phyloP scores from a whole-genome alignment of 345 rosid genomes.

The Brassica juncea region DNA sequence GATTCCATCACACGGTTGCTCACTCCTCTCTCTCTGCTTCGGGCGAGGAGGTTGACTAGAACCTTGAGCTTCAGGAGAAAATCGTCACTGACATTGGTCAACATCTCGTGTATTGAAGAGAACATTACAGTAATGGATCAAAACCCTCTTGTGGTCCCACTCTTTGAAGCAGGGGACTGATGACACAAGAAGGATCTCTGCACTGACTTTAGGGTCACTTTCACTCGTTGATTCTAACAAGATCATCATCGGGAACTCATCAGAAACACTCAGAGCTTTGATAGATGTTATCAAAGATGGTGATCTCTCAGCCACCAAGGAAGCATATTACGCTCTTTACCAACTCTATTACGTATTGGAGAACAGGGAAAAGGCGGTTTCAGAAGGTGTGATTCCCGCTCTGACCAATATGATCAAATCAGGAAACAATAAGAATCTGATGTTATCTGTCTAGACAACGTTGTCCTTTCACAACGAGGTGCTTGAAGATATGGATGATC shows the following conservation, averaged over 20 bases:
- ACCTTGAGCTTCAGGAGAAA: constrained; percentile 32
- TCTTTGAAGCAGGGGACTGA: constrained; percentile 42
- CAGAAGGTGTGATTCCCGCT: constrained; percentile 46
- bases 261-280: constrained; percentile 51
- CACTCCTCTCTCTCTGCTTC: constrained; percentile 41
- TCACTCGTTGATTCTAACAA: constrained; percentile 34
- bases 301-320: constrained; percentile 41
- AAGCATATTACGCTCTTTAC: constrained; percentile 46
- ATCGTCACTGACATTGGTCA: constrained; percentile 47
- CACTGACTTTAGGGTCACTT: constrained; percentile 51
- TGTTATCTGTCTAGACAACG: constrained; percentile 47
- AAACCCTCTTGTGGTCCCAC: constrained; percentile 44
- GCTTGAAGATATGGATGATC: constrained; percentile 42
- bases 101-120: constrained; percentile 45
- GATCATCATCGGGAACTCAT: constrained; percentile 42
- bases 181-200: constrained; percentile 50
- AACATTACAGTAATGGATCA: constrained; percentile 42
- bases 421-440: constrained; percentile 43
- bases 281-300: constrained; percentile 50
- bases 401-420: constrained; percentile 43
- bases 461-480: constrained; percentile 46
- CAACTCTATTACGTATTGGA: constrained; percentile 40
- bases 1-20: constrained; percentile 48
- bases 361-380: constrained; percentile 45
- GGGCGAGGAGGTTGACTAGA: constrained; percentile 32